Evolutionary conservation across 257 asterid genomes (phyloP).

Genomic region (Gynochthodes officinalis): DNA sequence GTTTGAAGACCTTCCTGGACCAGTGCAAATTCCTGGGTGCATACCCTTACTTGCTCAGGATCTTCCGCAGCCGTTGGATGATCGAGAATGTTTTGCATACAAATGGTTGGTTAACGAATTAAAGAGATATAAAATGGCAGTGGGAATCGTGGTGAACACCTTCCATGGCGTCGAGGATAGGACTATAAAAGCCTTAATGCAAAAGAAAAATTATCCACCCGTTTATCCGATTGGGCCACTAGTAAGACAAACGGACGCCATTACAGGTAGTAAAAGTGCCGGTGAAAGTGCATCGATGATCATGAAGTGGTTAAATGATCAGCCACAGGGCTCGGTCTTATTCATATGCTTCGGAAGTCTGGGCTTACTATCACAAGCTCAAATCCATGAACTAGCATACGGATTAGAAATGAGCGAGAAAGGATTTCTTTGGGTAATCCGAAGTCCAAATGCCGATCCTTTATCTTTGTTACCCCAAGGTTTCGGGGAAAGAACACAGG

Average conservation of each 20-base stretch:
- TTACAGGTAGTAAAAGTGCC: too few species aligned
- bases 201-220: constrained; percentile 1
- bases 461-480: constrained; percentile 24
- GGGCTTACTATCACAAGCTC: constrained; percentile 26
- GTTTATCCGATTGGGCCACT: constrained; percentile 29
- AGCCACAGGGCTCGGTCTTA: constrained; percentile 23
- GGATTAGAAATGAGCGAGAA: constrained; percentile 61
- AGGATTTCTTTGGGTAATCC: constrained; percentile 51
- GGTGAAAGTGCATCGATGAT: constrained; percentile 5
- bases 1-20: not conserved
- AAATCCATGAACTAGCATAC: constrained; percentile 41
- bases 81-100: constrained; percentile 20
- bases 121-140: constrained; percentile 20
- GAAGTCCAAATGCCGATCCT: constrained; percentile 36
- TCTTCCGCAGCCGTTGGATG: constrained; percentile 13
- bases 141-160: constrained; percentile 27
- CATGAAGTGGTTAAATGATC: constrained; percentile 24
- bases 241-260: not conserved
- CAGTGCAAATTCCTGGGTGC: constrained; percentile 23
- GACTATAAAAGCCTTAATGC: constrained; percentile 13
- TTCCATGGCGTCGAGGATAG: constrained; percentile 25
- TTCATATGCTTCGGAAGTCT: constrained; percentile 32
- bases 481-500: constrained; percentile 20
- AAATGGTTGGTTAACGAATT: constrained; percentile 22
- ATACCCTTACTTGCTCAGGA: constrained; percentile 22